Percentiles rank a stretch among this genome's conserved stretches.
Conservation (phyloP, 2,329 filamentous ascomycete genomes). For the Ophiostoma novo-ulmi region DNA sequence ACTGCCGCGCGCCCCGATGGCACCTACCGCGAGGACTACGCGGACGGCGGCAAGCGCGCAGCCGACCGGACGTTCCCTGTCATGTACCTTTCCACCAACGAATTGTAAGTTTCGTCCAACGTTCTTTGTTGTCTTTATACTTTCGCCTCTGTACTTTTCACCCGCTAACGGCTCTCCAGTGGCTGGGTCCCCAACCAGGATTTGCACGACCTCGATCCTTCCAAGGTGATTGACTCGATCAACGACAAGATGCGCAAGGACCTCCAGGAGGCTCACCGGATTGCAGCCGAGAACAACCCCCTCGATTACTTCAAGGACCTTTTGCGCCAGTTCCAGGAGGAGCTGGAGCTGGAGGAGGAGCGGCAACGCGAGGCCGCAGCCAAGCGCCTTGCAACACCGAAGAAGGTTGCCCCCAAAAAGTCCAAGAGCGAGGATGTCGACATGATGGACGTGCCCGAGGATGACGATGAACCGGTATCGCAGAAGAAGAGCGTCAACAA, state of each 20-base stretch:
- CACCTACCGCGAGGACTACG: slow-evolving; percentile 79
- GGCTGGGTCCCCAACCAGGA: slow-evolving; percentile 87
- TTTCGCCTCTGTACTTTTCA: neutral
- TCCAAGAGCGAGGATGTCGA: slow-evolving; percentile 58
- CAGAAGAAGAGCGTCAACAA: slow-evolving; percentile 50
- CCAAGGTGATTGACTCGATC: slow-evolving; percentile 62
- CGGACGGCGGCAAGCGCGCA: slow-evolving; percentile 79
- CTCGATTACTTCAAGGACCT: slow-evolving; percentile 80
- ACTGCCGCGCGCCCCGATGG: slow-evolving; percentile 78
- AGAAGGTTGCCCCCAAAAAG: slow-evolving; percentile 47
- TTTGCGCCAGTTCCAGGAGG: slow-evolving; percentile 64
- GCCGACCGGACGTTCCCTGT: slow-evolving; percentile 84
- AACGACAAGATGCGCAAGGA: slow-evolving; percentile 77
- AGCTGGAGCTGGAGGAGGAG: slow-evolving; percentile 49
- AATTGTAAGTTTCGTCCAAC: slow-evolving; percentile 69
- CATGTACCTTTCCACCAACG: slow-evolving; percentile 92
- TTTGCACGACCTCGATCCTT: slow-evolving; percentile 69
- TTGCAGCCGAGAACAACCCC: slow-evolving; percentile 73
- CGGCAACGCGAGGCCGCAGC: slow-evolving; percentile 28
- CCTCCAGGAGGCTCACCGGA: slow-evolving; percentile 69
- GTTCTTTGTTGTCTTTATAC: slow-evolving; percentile 18
- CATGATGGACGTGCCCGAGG: slow-evolving; percentile 52
- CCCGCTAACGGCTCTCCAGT: slow-evolving; percentile 44
- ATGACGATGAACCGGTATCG: slow-evolving; percentile 42
- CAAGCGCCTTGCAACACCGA: slow-evolving; percentile 42